These are phyloP conservation scores for Fusarium caatingaense DNA, from an alignment of 2,329 filamentous ascomycete species.

Conservation along the genomic window DNA sequence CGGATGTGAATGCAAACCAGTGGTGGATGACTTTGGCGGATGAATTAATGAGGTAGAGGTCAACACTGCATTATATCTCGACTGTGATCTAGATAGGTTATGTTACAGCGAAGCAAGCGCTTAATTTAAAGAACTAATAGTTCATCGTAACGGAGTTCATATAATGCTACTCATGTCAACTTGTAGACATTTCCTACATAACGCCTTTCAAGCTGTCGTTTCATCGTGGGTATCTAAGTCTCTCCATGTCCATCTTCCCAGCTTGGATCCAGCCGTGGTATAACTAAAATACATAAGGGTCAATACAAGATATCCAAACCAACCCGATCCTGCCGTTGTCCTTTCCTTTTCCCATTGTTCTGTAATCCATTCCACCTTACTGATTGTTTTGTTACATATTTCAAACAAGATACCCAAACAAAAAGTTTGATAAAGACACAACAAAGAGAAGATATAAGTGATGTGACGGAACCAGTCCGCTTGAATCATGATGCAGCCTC, in stretches of 20 bases:
- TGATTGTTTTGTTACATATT: conserved; percentile 14
- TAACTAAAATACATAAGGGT: conserved; percentile 28
- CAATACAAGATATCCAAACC: conserved; percentile 26
- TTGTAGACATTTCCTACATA: neutral
- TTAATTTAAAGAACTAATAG: neutral
- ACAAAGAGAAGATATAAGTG: conserved; percentile 7
- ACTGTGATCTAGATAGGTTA: neutral
- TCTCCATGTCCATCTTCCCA: conserved; percentile 7
- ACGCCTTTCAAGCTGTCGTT: conserved; percentile 4
- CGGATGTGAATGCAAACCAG: conserved; percentile 16
- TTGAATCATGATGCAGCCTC: conserved; percentile 60
- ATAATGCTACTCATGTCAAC: neutral
- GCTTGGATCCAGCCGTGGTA: conserved; percentile 8
- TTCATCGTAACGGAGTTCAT: neutral
- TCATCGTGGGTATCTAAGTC: conserved; percentile 36
- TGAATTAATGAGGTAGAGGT: conserved; percentile 47
- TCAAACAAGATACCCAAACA: neutral
- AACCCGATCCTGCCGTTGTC: neutral
- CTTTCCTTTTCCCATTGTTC: conserved; percentile 27
- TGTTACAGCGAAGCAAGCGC: neutral
- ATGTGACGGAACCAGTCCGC: conserved; percentile 24
- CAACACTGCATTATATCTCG: conserved; percentile 1
- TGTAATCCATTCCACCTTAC: conserved; percentile 23
- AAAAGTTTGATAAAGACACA: neutral
- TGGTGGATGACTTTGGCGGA: conserved; percentile 49